phyloP scores from a whole-genome alignment of 1,284 basidiomycete species.

The Trametes sp. region DNA sequence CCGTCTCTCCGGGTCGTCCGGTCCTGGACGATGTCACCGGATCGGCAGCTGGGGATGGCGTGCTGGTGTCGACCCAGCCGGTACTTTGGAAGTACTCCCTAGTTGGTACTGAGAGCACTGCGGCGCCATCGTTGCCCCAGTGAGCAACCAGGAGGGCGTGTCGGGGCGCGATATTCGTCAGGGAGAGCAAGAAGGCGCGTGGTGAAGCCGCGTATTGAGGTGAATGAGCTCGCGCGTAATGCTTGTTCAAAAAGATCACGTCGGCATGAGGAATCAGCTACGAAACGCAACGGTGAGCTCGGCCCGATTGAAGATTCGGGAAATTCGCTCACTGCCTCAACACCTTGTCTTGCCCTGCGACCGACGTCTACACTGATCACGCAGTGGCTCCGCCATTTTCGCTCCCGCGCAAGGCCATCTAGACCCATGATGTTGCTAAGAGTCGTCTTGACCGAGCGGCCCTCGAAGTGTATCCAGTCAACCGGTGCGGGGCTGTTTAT shows the following conservation, averaged over 20 bases:
- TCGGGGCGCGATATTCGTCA: slow-evolving; percentile 67
- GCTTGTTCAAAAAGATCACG: slow-evolving; percentile 76
- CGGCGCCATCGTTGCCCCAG: slow-evolving; percentile 79
- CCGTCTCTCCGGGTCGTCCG: slow-evolving; percentile 30
- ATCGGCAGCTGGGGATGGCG: slow-evolving; percentile 7
- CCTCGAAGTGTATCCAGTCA: slow-evolving; percentile 86
- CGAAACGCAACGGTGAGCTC: no score
- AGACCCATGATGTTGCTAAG: slow-evolving; percentile 77
- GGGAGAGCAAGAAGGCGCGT: slow-evolving; percentile 76
- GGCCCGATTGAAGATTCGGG: no score
- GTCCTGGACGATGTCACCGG: slow-evolving; percentile 14
- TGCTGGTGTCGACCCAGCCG: slow-evolving; percentile 61
- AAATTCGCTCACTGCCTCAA: slow-evolving; percentile 77
- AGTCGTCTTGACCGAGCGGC: slow-evolving; percentile 76
- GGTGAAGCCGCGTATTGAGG: slow-evolving; percentile 67
- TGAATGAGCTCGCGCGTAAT: slow-evolving; percentile 66
- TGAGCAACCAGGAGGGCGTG: slow-evolving; percentile 82
- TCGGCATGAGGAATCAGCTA: slow-evolving; percentile 82
- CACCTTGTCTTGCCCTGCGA: slow-evolving; percentile 74
- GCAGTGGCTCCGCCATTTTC: slow-evolving; percentile 80
- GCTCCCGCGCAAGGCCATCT: slow-evolving; percentile 79
- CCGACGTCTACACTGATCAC: slow-evolving; percentile 82
- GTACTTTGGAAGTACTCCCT: slow-evolving; percentile 85
- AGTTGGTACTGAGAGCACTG: slow-evolving; percentile 81
- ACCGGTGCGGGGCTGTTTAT: slow-evolving; percentile 75